Percentiles rank a stretch among this genome's conserved stretches.
Evolutionary conservation across 306 rosid species (phyloP).

Genomic region (Pyrus betulifolia): DNA sequence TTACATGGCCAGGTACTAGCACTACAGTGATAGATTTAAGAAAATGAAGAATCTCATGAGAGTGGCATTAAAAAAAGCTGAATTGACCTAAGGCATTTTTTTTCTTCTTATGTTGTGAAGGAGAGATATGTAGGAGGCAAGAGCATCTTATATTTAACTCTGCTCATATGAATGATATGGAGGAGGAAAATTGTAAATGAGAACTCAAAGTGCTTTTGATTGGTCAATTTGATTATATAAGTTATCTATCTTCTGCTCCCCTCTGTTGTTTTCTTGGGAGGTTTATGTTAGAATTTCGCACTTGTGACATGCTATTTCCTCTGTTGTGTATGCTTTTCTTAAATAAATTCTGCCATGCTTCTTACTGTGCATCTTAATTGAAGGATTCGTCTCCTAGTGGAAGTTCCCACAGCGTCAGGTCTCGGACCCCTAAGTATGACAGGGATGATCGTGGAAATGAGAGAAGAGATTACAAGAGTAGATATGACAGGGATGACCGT

Average conservation of each 20-base stretch:
- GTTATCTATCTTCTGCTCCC: not conserved
- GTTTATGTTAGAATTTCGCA: not conserved
- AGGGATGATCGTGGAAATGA: constrained; percentile 40
- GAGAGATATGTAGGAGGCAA: not conserved
- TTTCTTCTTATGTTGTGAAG: not conserved
- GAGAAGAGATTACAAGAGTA: constrained; percentile 34
- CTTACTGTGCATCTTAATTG: constrained; percentile 13
- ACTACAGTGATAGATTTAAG: not conserved
- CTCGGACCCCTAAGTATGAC: constrained; percentile 42
- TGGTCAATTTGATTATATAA: not conserved
- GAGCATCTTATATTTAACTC: not conserved
- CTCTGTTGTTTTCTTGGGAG: not conserved
- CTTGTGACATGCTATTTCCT: not conserved
- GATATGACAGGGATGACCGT: constrained; percentile 41
- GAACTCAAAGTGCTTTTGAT: not conserved
- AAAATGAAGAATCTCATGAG: not conserved
- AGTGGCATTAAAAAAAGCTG: not conserved
- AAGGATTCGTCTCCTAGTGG: constrained; percentile 51
- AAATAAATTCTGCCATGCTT: constrained; percentile 1
- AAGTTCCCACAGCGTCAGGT: constrained; percentile 19
- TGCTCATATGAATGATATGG: not conserved
- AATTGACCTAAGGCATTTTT: too few relatives aligned
- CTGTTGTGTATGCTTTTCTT: not conserved
- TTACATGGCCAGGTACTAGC: not conserved
- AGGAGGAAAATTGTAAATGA: not conserved